phyloP scores from a whole-genome alignment of 2,329 filamentous ascomycete species.

The Xylaria sp. region DNA sequence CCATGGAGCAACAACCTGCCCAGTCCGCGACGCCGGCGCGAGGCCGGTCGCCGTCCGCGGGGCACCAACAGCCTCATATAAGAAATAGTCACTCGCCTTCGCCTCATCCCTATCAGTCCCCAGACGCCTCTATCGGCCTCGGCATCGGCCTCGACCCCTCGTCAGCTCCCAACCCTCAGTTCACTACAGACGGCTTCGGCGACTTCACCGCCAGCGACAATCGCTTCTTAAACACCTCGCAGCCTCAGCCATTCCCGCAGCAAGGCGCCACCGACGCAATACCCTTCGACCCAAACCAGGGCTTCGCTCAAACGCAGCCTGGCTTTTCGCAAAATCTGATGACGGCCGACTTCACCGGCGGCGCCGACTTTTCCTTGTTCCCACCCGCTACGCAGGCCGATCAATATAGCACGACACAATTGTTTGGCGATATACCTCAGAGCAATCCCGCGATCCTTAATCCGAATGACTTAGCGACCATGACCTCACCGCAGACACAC shows the following conservation, averaged over 20 bases:
- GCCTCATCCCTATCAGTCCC: constrained; percentile 65
- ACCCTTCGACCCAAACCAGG: constrained; percentile 48
- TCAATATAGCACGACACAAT: constrained; percentile 67
- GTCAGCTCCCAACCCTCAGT: constrained; percentile 54
- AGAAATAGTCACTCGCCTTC: constrained; percentile 74
- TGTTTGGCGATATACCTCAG: constrained; percentile 66
- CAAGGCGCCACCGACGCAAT: constrained; percentile 53
- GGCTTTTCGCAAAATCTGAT: constrained; percentile 60
- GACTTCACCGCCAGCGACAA: constrained; percentile 54
- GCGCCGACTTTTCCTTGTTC: constrained; percentile 72
- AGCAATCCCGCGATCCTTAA: constrained; percentile 53
- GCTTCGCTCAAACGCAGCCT: constrained; percentile 55
- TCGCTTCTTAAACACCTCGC: constrained; percentile 62
- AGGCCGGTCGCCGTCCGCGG: constrained; percentile 71
- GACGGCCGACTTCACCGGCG: constrained; percentile 60
- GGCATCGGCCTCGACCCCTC: constrained; percentile 68
- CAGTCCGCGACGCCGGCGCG: constrained; percentile 51
- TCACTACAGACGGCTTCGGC: constrained; percentile 58
- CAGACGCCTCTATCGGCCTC: constrained; percentile 62
- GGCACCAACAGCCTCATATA: constrained; percentile 71
- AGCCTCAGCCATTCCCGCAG: constrained; percentile 58
- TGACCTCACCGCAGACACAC: constrained; percentile 65
- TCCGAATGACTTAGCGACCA: constrained; percentile 61
- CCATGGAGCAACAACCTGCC: constrained; percentile 62
- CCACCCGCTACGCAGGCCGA: constrained; percentile 63